Conservation (phyloP, 2,329 filamentous ascomycete species). For the Pyricularia pennisetigena region DNA sequence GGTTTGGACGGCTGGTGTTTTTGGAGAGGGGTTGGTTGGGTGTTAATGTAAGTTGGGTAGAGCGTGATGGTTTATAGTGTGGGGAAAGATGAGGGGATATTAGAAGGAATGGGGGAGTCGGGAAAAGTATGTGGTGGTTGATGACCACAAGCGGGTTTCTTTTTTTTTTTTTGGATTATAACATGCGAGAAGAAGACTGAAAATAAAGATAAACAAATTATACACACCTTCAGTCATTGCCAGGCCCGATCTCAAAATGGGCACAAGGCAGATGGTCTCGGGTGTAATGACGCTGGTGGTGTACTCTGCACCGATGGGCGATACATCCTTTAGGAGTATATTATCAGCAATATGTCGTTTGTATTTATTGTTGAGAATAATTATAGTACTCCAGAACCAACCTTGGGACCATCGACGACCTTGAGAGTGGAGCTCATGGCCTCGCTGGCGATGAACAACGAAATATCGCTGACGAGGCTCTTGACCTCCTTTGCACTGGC, state of each 20-base stretch:
- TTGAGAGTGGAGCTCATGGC: slow-evolving; percentile 59
- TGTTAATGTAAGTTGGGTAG: slow-evolving; percentile 2
- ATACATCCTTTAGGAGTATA: not conserved
- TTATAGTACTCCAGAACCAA: slow-evolving; percentile 27
- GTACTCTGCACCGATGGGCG: slow-evolving; percentile 71
- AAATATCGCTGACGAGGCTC: slow-evolving; percentile 74
- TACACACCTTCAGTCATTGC: slow-evolving; percentile 74
- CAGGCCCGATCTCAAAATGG: slow-evolving; percentile 85
- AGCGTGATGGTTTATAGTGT: slow-evolving; percentile 9
- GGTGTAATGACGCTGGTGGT: slow-evolving; percentile 54
- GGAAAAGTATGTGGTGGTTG: too few species aligned
- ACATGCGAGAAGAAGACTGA: not conserved
- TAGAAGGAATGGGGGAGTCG: not conserved
- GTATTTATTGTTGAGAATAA: not conserved
- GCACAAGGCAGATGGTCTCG: slow-evolving; percentile 66
- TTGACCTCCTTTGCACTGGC: slow-evolving; percentile 69
- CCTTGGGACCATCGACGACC: slow-evolving; percentile 49
- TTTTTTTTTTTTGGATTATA: not conserved
- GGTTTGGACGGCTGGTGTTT: slow-evolving; percentile 58
- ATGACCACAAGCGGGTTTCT: not conserved
- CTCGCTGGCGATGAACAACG: slow-evolving; percentile 72
- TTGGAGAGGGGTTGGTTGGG: not conserved
- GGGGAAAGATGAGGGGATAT: not conserved
- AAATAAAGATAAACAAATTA: not conserved
- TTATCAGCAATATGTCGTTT: not conserved